Base-by-base conservation (phyloP, 192 early-diverging fungal species). In the Oehlia diaphana region DNA sequence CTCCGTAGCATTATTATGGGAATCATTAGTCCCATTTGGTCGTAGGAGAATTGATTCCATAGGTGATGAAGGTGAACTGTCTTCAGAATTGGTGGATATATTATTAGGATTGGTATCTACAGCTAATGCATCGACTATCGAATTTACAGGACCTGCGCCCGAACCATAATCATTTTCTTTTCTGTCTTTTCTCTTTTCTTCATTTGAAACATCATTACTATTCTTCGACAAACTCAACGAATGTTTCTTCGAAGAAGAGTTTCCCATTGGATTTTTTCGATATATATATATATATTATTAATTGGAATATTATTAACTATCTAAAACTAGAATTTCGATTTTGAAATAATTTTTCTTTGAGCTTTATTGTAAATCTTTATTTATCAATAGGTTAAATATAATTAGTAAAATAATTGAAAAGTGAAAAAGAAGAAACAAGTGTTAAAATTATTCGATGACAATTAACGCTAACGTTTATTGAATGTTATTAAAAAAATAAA, bases 11-110 rank as follows among this genome's bases (percentile, higher is more conserved):
- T 42, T 72, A 28, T 72, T 49, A 7, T 72, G 44, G 21, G 58
- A 63, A 35, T 62, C 21, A 28, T 19, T 23, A 37, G 19, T 33
- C 19, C 44, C 66, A 71, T 14, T 70, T 13, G 50, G 31, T 44
- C 50, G 66, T 16, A 53, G 21, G 23, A 79, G 67, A 70, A 79
- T 79, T 21, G 67, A 26, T 47, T 78, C 77, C 77, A 78, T 78
- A 50, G 77, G 49, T 35, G 77, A 33, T 62, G 68, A 26, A 35
- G 65, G 76, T 16, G 66, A 79, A 62, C 31, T 74, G 16, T 35
- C 47, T 31, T 33, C 73, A 35, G 58, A 61, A 74, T 74, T 62
- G 33, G 73, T 12, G 49, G 73, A 50, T 2, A 1, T 74, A 61
- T 21, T 35, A 28, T 14, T 35, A 9, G 28, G 14, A 58, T 4